A percentile compares a stretch with the other conserved stretches of the same genome.
Evolutionary conservation across 2,329 filamentous ascomycete species (phyloP).

Genomic region (Aspergillus pseudoglaucus): DNA sequence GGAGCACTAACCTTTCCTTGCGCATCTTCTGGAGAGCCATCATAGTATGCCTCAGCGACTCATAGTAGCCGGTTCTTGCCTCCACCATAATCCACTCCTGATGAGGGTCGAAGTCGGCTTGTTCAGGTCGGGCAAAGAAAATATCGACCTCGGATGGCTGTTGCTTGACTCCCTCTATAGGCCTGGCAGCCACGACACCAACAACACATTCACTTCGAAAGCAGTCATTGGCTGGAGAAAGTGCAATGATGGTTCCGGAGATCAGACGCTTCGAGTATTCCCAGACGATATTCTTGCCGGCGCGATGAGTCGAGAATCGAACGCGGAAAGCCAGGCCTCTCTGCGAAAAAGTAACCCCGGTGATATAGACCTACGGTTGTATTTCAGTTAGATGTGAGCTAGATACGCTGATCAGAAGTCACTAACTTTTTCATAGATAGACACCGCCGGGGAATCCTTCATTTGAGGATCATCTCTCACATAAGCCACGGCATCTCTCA

Average conservation of each 20-base stretch:
- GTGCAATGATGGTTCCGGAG: conserved; percentile 49
- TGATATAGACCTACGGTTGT: conserved; percentile 54
- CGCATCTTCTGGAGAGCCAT: conserved; percentile 62
- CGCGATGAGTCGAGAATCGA: conserved; percentile 62
- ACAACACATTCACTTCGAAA: conserved; percentile 63
- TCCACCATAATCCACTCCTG: conserved; percentile 74
- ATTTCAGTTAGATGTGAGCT: neutral
- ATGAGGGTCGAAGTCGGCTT: conserved; percentile 63
- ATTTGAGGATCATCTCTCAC: conserved; percentile 50
- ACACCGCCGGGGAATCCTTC: conserved; percentile 52
- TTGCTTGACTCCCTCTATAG: conserved; percentile 55
- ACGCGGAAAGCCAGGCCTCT: conserved; percentile 61
- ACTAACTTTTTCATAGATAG: conserved; percentile 63
- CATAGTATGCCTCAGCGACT: conserved; percentile 67
- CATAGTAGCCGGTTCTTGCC: conserved; percentile 65
- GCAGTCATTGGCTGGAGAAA: conserved; percentile 49
- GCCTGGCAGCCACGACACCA: conserved; percentile 65
- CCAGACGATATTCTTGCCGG: conserved; percentile 64
- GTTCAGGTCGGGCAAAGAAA: conserved; percentile 56
- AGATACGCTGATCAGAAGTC: neutral
- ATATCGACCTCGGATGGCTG: conserved; percentile 69
- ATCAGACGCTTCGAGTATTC: conserved; percentile 54
- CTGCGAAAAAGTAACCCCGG: conserved; percentile 57
- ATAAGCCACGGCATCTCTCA: conserved; percentile 59
- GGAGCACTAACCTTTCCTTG: conserved; percentile 41